Conservation (phyloP, 1,139 yeast species). For the Yamadazyma sp. region DNA sequence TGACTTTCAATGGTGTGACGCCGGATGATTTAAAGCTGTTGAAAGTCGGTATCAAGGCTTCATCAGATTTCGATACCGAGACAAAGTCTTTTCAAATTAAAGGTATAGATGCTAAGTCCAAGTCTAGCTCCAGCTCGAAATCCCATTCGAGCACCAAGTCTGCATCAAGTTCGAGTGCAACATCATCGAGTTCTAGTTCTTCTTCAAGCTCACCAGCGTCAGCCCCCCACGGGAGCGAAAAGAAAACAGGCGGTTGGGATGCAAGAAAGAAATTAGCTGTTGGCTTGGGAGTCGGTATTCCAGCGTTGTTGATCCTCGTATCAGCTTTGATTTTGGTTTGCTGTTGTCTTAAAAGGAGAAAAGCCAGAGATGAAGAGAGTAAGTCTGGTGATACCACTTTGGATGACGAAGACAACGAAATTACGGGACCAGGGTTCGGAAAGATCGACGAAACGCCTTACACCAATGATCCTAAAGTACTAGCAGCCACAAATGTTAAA, state of each 20-base stretch:
- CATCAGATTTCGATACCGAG: constrained; percentile 30
- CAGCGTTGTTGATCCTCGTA: constrained; percentile 51
- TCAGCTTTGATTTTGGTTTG: constrained; percentile 53
- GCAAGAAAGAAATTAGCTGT: constrained; percentile 54
- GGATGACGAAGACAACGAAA: constrained; percentile 22
- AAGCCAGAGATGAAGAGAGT: constrained; percentile 21
- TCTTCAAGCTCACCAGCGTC: constrained; percentile 23
- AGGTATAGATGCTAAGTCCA: constrained; percentile 45
- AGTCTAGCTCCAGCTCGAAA: constrained; percentile 20
- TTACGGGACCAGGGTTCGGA: constrained; percentile 37
- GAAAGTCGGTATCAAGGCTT: constrained; percentile 54
- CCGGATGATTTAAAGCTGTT: constrained; percentile 59
- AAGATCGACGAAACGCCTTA: constrained; percentile 13
- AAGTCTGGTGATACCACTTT: constrained; percentile 33
- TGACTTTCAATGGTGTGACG: constrained; percentile 66
- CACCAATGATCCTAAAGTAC: constrained; percentile 33
- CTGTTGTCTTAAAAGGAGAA: constrained; percentile 56
- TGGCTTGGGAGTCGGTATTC: constrained; percentile 87
- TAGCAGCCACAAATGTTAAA: constrained; percentile 52
- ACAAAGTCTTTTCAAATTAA: constrained; percentile 51
- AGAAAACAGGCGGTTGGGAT: constrained; percentile 2
- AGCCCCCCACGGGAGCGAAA: constrained; percentile 16
- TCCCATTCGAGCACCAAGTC: constrained; percentile 22
- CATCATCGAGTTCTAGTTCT: not conserved
- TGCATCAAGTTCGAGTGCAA: constrained; percentile 16